Conservation (phyloP, 2,329 filamentous ascomycete genomes). For the Colletotrichum truncatum region DNA sequence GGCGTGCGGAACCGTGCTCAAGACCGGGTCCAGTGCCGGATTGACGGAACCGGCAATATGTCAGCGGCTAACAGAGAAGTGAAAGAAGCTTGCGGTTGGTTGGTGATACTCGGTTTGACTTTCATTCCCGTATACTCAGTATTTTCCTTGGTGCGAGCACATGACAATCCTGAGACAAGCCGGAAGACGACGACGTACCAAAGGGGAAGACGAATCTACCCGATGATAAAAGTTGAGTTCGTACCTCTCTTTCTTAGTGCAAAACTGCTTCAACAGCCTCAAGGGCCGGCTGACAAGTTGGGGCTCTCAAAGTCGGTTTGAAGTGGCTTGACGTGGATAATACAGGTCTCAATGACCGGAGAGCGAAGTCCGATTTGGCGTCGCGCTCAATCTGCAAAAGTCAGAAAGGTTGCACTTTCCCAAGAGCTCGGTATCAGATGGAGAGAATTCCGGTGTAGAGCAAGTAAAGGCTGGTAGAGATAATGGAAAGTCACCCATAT, state of each 20-base stretch:
- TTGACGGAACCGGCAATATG: neutral
- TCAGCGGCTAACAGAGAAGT: neutral
- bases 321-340: constrained; percentile 20
- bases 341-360: neutral
- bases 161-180: too few relatives aligned
- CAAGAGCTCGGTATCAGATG: neutral
- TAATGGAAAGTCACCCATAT: neutral
- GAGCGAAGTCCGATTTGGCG: neutral
- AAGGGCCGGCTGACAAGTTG: too few relatives aligned
- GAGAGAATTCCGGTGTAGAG: neutral
- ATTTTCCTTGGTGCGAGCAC: too few relatives aligned
- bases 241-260: too few relatives aligned
- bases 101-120: neutral
- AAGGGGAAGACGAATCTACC: too few relatives aligned
- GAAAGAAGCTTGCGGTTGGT: neutral
- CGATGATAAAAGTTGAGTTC: too few relatives aligned
- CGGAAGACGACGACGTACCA: too few relatives aligned
- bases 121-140: too few relatives aligned
- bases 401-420: too few relatives aligned
- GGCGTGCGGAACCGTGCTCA: neutral
- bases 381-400: too few relatives aligned
- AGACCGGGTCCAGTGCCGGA: neutral
- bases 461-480: neutral
- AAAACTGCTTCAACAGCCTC: too few relatives aligned
- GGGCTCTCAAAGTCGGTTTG: constrained; percentile 15